phyloP scores from a whole-genome alignment of 805 yeast genomes.

The Kluyveromyces wickerhamii region DNA sequence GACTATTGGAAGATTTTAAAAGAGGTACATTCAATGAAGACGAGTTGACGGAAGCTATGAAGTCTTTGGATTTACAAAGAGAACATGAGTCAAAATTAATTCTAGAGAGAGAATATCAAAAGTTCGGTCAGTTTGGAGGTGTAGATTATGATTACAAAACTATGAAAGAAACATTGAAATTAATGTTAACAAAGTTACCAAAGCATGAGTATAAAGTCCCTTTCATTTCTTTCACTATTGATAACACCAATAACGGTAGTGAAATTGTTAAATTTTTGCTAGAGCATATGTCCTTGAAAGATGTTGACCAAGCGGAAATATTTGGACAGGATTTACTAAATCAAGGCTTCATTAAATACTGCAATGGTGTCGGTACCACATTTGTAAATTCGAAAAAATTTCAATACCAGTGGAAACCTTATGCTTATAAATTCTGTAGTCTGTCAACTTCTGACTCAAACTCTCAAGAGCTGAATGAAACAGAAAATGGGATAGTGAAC shows the following conservation, averaged over 20 bases:
- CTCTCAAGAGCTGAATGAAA: slow-evolving; percentile 1
- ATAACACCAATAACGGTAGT: slow-evolving; percentile 28
- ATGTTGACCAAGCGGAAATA: slow-evolving; percentile 53
- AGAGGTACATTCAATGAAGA: slow-evolving; percentile 20
- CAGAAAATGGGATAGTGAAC: slow-evolving; percentile 2
- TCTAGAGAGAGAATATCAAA: slow-evolving; percentile 24
- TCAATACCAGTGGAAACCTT: slow-evolving; percentile 73
- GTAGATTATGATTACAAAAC: slow-evolving; percentile 29
- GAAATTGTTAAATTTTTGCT: slow-evolving; percentile 28
- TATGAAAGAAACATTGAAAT: slow-evolving; percentile 33
- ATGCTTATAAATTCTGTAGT: slow-evolving; percentile 46
- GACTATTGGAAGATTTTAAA: slow-evolving; percentile 57
- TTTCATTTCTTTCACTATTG: slow-evolving; percentile 35
- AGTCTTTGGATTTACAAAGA: slow-evolving; percentile 17
- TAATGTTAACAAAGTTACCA: slow-evolving; percentile 43
- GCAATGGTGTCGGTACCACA: slow-evolving; percentile 54
- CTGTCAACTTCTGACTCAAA: slow-evolving; percentile 1
- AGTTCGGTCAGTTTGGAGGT: slow-evolving; percentile 24
- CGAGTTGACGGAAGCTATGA: slow-evolving; percentile 18
- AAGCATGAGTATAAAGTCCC: slow-evolving; percentile 51
- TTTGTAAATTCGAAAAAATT: slow-evolving; percentile 72
- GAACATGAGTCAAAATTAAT: slow-evolving; percentile 18
- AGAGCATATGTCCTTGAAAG: slow-evolving; percentile 23
- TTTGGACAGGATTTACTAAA: slow-evolving; percentile 67
- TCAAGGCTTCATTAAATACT: slow-evolving; percentile 48